A percentile compares a stretch with the other conserved stretches of the same genome.
phyloP scores from a whole-genome alignment of 129 eudicot species.

The Chrysanthemum makinoi region DNA sequence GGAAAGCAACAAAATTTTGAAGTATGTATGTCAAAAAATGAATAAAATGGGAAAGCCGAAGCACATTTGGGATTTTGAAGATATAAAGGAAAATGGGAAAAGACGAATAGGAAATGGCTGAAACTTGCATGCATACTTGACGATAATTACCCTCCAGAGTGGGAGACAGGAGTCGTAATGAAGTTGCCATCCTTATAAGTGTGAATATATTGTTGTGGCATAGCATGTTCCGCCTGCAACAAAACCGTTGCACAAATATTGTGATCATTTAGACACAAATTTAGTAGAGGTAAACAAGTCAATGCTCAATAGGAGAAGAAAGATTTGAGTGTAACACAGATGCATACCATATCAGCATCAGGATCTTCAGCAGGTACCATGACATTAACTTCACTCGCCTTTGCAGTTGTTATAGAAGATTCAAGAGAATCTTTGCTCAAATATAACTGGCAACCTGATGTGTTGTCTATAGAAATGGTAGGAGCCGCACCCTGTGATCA shows the following conservation, averaged over 20 bases:
- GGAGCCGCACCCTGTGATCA: conserved; percentile 80
- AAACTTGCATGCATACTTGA: conserved; percentile 26
- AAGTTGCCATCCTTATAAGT: conserved; percentile 71
- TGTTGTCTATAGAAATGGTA: conserved; percentile 88
- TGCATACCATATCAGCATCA: conserved; percentile 75
- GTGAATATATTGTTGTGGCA: conserved; percentile 86
- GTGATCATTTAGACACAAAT: neutral
- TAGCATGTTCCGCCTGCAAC: conserved; percentile 78
- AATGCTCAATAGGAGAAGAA: neutral
- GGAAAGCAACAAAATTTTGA: conserved; percentile 2
- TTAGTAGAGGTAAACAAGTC: neutral
- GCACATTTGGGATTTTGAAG: neutral
- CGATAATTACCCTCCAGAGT: conserved; percentile 74
- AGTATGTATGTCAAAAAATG: neutral
- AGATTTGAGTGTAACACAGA: neutral
- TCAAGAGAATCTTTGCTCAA: conserved; percentile 79
- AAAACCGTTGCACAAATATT: neutral
- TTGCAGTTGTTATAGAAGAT: conserved; percentile 85
- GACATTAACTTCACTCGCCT: conserved; percentile 90
- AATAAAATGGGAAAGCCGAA: neutral
- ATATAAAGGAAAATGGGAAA: neutral
- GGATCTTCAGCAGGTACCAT: conserved; percentile 68
- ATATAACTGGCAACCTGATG: conserved; percentile 89
- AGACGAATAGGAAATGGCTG: conserved; percentile 11
- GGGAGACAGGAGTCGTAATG: conserved; percentile 77